Evolutionary conservation across 768 basidiomycete species (phyloP).

Genomic region (Mycena alexandri): DNA sequence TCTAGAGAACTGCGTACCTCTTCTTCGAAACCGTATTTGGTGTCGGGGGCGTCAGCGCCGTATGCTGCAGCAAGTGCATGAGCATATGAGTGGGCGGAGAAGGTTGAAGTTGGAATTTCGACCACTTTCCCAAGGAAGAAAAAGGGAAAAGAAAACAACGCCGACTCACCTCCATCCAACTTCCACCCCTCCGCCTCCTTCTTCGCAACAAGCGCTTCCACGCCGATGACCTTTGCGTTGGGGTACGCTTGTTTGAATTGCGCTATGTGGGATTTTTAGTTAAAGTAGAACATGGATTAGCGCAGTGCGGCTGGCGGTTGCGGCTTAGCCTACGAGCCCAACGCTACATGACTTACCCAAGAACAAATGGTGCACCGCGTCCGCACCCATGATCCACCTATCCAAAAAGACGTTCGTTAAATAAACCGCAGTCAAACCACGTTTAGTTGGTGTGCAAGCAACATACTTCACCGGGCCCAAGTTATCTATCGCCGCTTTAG

Average conservation of each 20-base stretch:
- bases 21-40: conserved; percentile 83
- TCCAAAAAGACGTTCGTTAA: not conserved
- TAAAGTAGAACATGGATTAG: too few relatives aligned
- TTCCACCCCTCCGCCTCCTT: conserved; percentile 63
- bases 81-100: too few relatives aligned
- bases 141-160: not conserved
- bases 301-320: too few relatives aligned
- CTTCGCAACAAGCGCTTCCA: conserved; percentile 65
- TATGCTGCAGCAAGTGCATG: conserved; percentile 66
- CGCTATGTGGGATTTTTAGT: too few relatives aligned
- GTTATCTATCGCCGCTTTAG: conserved; percentile 69
- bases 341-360: conserved; percentile 59
- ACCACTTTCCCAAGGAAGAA: too few relatives aligned
- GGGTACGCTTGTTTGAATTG: conserved; percentile 78
- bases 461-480: conserved; percentile 79
- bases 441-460: too few relatives aligned
- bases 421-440: too few relatives aligned
- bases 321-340: too few relatives aligned
- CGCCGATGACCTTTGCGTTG: conserved; percentile 77
- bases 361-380: conserved; percentile 70
- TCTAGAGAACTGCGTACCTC: conserved; percentile 51
- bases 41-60: conserved; percentile 67
- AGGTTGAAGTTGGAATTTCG: too few relatives aligned
- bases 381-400: conserved; percentile 71
- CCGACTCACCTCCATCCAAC: conserved; percentile 72